Evolutionary conservation across 2,329 filamentous ascomycete species (phyloP), one percentile per base, ranked within the genome.

Genomic region (Myriangium duriaei): DNA sequence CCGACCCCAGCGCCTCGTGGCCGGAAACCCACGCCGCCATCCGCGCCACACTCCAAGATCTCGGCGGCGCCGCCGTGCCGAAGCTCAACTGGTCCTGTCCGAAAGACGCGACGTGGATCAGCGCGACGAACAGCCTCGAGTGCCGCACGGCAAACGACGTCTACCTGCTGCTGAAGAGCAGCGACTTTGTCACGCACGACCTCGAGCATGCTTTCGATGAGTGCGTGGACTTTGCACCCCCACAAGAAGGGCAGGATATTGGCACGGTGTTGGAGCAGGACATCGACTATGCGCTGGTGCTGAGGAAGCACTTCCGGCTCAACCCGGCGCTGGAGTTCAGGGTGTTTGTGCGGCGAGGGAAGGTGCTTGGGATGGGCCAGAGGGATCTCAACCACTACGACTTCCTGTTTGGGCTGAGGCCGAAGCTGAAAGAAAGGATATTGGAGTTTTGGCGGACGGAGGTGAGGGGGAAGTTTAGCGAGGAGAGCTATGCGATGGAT

Each of bases 81-180:
- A 98, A 98, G 60, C 66, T 98, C 32, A 96, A 96, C 64, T 98
- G 91, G 91, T 95, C 87, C 4, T 79, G 86, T 3, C 91, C 91
- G 3, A 94, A 95, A 58, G 91, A 98, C 55, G 91, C 91, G 6
- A 84, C 82, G 14, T 95, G 86, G 81, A 95, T 98, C 59, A 61
- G 78, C 61, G 62, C 72, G 56, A 88, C 69, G 60, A 98, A 98
- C 59, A 92, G 83, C 32, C 81, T 95, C 63, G 85, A 93, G 58
- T 98, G 91, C 60, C 78, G 76, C 3, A 77, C 76, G 1, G 76
- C 91, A 2, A 92, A 91, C 56, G 91, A 98, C 52, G 75, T 98
- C 31, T 98, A 96, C 54, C 71, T 96, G 11, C 71, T 98, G 1
- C 71, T 98, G 11, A 98, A 98, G 63, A 87, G 81, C 52, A 94